These are phyloP conservation scores for Boletus rubropictus DNA, from an alignment of 768 basidiomycete species.

Conservation along the genomic window DNA sequence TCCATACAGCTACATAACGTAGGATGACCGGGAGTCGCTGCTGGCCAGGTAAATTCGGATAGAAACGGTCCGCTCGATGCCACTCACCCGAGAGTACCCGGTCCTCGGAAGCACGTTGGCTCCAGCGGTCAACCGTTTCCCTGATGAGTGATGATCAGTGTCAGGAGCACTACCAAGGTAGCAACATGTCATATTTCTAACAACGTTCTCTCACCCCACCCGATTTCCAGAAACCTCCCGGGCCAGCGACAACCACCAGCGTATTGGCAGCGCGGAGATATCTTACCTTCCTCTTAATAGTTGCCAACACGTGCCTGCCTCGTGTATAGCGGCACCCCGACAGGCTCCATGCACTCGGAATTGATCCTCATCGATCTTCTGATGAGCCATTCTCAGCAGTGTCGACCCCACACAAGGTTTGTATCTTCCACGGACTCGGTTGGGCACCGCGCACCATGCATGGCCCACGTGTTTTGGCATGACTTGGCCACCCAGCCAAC, in stretches of 20 bases:
- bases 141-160: too few species aligned
- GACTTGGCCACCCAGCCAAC: constrained; percentile 6
- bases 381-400: constrained; percentile 7
- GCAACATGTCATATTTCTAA: too few species aligned
- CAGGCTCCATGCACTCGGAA: background rate
- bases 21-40: too few species aligned
- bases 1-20: too few species aligned
- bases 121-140: too few species aligned
- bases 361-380: constrained; percentile 17
- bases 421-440: constrained; percentile 14
- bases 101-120: too few species aligned
- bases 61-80: too few species aligned
- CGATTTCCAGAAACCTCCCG: background rate
- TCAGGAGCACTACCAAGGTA: too few species aligned
- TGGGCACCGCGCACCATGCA: constrained; percentile 15
- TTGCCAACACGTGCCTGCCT: constrained; percentile 14
- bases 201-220: too few species aligned
- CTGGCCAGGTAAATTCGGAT: too few species aligned
- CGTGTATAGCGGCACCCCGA: constrained; percentile 19
- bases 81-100: too few species aligned
- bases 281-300: background rate
- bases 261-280: background rate
- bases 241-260: background rate
- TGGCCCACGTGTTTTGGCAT: constrained; percentile 23
- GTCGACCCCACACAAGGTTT: constrained; percentile 6